These are phyloP conservation scores for Tubosaeta brunneosetosa DNA, from an alignment of 768 basidiomycete species.

Conservation along the genomic window DNA sequence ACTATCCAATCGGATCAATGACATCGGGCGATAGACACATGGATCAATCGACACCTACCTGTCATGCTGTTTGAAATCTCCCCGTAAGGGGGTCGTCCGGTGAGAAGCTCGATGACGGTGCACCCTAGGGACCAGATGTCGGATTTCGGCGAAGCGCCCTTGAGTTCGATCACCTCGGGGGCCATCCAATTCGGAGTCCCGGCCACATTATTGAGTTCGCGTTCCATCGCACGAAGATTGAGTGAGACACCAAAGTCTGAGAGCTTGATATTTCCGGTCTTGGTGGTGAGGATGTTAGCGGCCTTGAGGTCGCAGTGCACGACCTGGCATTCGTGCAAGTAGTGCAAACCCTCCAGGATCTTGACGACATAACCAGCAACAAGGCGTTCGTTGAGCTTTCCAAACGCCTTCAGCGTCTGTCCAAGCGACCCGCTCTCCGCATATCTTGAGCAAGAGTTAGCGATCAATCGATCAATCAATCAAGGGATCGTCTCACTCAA, in stretches of 20 bases:
- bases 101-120: constrained; percentile 90
- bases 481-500: constrained; percentile 62
- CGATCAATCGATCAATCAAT: not conserved
- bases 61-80: constrained; percentile 89
- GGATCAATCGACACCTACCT: constrained; percentile 43
- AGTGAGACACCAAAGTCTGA: constrained; percentile 98
- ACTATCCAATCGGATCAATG: constrained; percentile 43
- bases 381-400: constrained; percentile 86
- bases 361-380: constrained; percentile 93
- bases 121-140: constrained; percentile 97
- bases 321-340: constrained; percentile 84
- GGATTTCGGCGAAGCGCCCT: constrained; percentile 87
- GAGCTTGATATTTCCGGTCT: constrained; percentile 95
- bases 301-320: constrained; percentile 99
- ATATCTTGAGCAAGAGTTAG: constrained; percentile 51
- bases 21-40: not conserved
- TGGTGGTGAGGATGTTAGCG: constrained; percentile 97
- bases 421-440: constrained; percentile 95
- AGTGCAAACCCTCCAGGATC: constrained; percentile 93
- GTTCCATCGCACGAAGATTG: constrained; percentile 86
- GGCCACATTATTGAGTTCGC: constrained; percentile 78
- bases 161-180: constrained; percentile 93
- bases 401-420: constrained; percentile 90
- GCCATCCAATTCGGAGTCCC: constrained; percentile 99
- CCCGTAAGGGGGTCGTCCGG: constrained; percentile 87